Evolutionary conservation across 2,329 filamentous ascomycete species (phyloP).

Genomic region (Colletotrichum cordylinicola): DNA sequence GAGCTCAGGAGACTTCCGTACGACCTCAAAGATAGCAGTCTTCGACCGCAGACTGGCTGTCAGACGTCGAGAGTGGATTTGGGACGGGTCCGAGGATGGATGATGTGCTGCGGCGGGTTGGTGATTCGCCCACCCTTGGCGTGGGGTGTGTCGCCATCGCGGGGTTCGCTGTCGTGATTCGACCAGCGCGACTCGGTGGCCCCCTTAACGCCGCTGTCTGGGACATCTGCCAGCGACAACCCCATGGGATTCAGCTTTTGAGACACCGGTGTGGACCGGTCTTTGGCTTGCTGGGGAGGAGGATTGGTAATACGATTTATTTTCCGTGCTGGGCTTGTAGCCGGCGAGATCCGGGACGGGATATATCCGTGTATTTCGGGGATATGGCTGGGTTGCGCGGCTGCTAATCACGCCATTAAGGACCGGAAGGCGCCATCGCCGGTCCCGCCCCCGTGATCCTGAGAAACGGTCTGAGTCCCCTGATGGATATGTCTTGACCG

Average conservation of each 20-base stretch:
- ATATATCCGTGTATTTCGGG: not conserved
- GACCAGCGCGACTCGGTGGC: not conserved
- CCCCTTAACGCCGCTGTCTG: not conserved
- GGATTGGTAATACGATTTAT: not conserved
- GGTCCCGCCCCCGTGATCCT: not conserved
- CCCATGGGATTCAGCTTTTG: not conserved
- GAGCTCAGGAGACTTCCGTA: not conserved
- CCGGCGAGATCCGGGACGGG: not conserved
- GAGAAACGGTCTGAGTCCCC: not conserved
- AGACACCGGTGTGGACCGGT: not conserved
- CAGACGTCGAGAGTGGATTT: not conserved
- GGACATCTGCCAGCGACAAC: not conserved
- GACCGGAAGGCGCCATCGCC: not conserved
- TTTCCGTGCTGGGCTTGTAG: not conserved
- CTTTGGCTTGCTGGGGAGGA: no score
- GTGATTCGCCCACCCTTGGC: constrained; percentile 15
- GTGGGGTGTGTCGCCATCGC: constrained; percentile 23
- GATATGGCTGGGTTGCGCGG: not conserved
- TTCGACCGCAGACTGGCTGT: not conserved
- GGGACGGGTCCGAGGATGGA: not conserved
- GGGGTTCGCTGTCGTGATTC: constrained; percentile 20
- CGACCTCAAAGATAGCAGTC: not conserved
- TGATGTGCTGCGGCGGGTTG: constrained; percentile 17
- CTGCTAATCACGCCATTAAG: not conserved
- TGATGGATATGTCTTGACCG: not conserved